phyloP scores from a whole-genome alignment of 139 green algal genomes.

The Haematococcus sp. region DNA sequence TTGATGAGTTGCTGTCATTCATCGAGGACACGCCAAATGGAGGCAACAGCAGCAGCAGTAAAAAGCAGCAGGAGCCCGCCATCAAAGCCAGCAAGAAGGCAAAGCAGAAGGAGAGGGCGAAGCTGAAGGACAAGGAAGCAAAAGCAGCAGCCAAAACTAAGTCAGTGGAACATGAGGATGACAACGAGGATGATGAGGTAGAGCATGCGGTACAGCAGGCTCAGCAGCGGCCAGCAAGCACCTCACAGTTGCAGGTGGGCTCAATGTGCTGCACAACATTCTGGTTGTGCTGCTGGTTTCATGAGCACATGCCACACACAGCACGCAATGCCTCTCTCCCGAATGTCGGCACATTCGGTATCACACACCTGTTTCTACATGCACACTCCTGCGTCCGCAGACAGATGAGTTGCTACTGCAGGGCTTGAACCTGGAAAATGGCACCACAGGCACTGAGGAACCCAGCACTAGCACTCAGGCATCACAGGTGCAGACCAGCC shows the following conservation, averaged over 20 bases:
- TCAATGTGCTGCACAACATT: background rate
- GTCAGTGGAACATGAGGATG: background rate
- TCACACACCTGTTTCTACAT: too few relatives aligned
- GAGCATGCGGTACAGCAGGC: background rate
- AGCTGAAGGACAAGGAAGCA: slow-evolving; percentile 14
- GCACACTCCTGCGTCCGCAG: too few relatives aligned
- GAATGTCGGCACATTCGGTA: too few relatives aligned
- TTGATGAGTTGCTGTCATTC: slow-evolving; percentile 64
- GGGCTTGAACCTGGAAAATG: too few relatives aligned
- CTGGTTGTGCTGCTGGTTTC: background rate
- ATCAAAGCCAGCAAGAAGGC: slow-evolving; percentile 8
- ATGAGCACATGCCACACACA: too few relatives aligned
- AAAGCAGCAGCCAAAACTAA: background rate
- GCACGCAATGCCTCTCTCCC: too few relatives aligned
- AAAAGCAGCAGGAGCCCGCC: background rate
- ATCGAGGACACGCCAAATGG: slow-evolving; percentile 47
- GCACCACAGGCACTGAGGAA: too few relatives aligned
- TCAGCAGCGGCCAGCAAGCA: background rate
- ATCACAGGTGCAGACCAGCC: too few relatives aligned
- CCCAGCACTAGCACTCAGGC: too few relatives aligned
- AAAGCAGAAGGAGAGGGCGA: slow-evolving; percentile 26
- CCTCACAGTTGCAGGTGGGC: background rate
- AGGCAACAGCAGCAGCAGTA: background rate
- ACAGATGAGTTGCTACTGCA: too few relatives aligned
- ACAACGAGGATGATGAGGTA: background rate